A percentile compares a stretch with the other conserved stretches of the same genome.
Conservation (phyloP, 371 early-diverging fungal genomes). For the Rhizomucor miehei region DNA sequence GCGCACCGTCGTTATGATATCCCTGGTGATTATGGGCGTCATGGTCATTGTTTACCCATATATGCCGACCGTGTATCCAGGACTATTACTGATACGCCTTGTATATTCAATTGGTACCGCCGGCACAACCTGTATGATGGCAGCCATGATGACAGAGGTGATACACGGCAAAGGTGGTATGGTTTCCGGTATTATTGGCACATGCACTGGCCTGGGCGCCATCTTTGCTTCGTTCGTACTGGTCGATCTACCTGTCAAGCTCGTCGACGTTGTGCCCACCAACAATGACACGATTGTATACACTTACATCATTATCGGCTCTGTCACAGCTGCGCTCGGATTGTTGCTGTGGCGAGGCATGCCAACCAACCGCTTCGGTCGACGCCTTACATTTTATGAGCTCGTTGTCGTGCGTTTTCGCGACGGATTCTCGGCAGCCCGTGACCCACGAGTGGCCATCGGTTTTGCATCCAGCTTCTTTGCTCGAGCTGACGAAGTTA, state of each 20-base stretch:
- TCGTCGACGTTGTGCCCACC: constrained; percentile 12
- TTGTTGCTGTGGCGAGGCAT: constrained; percentile 1
- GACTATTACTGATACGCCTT: constrained; percentile 48
- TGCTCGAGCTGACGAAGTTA: constrained; percentile 76
- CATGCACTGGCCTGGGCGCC: constrained; percentile 52
- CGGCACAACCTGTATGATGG: constrained; percentile 70
- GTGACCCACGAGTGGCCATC: constrained; percentile 59
- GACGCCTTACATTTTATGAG: neutral
- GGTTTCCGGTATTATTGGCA: constrained; percentile 51
- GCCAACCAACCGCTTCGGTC: constrained; percentile 8
- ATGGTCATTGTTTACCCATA: constrained; percentile 45
- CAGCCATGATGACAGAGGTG: constrained; percentile 53
- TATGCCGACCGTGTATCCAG: constrained; percentile 50
- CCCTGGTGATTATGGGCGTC: constrained; percentile 50
- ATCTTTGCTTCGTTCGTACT: constrained; percentile 46
- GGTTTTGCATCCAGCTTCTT: constrained; percentile 61
- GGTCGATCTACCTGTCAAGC: constrained; percentile 37
- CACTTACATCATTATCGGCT: constrained; percentile 35
- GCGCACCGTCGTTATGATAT: constrained; percentile 14
- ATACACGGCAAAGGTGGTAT: constrained; percentile 48
- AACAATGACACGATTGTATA: constrained; percentile 6
- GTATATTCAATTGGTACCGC: constrained; percentile 69
- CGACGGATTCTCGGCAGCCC: constrained; percentile 47
- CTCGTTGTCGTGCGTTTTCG: constrained; percentile 1
- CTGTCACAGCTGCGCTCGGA: constrained; percentile 17